phyloP scores from a whole-genome alignment of 805 yeast species.

The Starmerella cellae region DNA sequence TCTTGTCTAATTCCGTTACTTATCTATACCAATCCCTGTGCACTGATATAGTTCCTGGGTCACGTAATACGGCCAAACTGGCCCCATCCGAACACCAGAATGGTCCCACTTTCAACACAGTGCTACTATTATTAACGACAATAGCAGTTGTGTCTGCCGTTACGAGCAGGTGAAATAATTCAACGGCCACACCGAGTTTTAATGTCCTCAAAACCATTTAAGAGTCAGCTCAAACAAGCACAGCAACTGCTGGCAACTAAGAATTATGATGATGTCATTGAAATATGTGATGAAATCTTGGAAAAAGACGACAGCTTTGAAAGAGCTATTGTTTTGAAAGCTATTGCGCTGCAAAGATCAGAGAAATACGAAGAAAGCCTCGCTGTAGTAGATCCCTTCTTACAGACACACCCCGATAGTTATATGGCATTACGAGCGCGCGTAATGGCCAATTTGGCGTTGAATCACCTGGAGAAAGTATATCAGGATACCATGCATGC shows the following conservation, averaged over 20 bases:
- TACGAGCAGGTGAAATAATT: too few species aligned
- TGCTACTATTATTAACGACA: too few species aligned
- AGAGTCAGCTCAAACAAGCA: conserved; percentile 10
- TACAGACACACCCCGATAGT: conserved; percentile 33
- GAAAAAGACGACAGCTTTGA: conserved; percentile 44
- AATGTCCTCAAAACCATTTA: conserved; percentile 3
- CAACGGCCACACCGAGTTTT: too few species aligned
- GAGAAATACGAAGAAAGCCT: conserved; percentile 36
- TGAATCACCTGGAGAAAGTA: conserved; percentile 15
- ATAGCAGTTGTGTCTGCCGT: too few species aligned
- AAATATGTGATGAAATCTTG: conserved; percentile 42
- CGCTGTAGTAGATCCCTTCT: conserved; percentile 34
- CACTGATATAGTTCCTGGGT: too few species aligned
- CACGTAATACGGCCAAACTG: too few species aligned
- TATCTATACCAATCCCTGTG: too few species aligned
- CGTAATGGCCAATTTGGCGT: conserved; percentile 24
- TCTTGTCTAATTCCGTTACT: too few species aligned
- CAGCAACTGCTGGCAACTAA: conserved; percentile 22
- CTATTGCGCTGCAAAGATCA: conserved; percentile 46
- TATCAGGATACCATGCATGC: conserved; percentile 18
- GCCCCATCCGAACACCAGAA: too few species aligned
- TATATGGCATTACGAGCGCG: conserved; percentile 75
- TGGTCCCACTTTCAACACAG: too few species aligned
- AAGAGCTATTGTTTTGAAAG: conserved; percentile 45
- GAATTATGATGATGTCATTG: conserved; percentile 52